Percentiles rank a stretch among this genome's conserved stretches.
phyloP scores from a whole-genome alignment of 305 asterid species.

The Ajuga reptans region DNA sequence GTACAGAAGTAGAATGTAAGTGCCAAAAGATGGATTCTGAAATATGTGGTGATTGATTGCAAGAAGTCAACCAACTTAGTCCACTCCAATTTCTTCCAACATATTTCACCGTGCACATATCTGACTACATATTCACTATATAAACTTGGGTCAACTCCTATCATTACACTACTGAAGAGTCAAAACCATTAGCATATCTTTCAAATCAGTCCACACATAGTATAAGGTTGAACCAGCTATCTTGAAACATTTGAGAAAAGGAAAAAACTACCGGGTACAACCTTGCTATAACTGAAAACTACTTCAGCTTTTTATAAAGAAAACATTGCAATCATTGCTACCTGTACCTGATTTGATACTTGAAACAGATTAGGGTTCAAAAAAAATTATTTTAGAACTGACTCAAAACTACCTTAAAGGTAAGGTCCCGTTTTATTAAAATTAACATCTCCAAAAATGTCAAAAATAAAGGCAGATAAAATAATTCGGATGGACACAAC shows the following conservation, averaged over 20 bases:
- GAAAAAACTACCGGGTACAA: slow-evolving; percentile 17
- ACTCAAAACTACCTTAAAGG: background rate
- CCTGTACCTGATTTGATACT: background rate
- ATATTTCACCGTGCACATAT: background rate
- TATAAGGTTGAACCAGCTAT: background rate
- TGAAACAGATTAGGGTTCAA: background rate
- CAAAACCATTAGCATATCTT: background rate
- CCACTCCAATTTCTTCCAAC: slow-evolving; percentile 7
- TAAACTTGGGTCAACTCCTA: background rate
- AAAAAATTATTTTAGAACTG: background rate
- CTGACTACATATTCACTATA: slow-evolving; percentile 9
- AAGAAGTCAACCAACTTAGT: slow-evolving; percentile 13
- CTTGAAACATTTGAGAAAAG: slow-evolving; percentile 4
- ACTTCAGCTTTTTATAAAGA: background rate
- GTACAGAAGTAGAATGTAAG: slow-evolving; percentile 17
- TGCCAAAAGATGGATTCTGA: background rate
- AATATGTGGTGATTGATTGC: background rate
- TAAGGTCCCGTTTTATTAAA: background rate
- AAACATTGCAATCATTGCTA: background rate
- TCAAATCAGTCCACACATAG: background rate
- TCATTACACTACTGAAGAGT: background rate
- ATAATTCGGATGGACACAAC: slow-evolving; percentile 1
- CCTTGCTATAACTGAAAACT: background rate
- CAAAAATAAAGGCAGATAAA: background rate
- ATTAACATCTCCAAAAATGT: background rate